Evolutionary conservation across 2,329 filamentous ascomycete genomes (phyloP).

Genomic region (Sarocladium brachiariae): DNA sequence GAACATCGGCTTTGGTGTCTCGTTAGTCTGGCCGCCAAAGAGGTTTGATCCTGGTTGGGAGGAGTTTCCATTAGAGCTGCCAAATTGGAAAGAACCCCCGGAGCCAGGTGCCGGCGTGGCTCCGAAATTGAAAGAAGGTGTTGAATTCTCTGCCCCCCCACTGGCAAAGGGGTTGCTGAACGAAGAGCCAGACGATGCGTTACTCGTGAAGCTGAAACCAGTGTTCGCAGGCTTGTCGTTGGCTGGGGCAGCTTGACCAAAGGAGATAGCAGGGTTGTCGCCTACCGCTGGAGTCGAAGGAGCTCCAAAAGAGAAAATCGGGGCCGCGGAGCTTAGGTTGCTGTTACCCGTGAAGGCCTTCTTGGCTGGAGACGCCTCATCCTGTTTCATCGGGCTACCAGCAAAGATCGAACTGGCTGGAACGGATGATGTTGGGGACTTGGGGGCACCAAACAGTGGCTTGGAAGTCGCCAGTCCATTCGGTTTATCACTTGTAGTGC

Average conservation of each 20-base stretch:
- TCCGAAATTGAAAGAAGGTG: slow-evolving; percentile 13
- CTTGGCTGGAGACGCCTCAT: slow-evolving; percentile 31
- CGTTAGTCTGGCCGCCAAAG: slow-evolving; percentile 26
- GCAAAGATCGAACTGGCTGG: slow-evolving; percentile 28
- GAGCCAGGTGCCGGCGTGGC: slow-evolving; percentile 18
- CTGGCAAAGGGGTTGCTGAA: slow-evolving; percentile 36
- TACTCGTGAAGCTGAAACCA: slow-evolving; percentile 17
- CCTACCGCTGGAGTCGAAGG: slow-evolving; percentile 16
- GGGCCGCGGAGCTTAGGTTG: slow-evolving; percentile 18
- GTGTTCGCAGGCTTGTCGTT: slow-evolving; percentile 13
- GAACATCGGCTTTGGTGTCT: slow-evolving; percentile 15
- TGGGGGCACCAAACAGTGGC: slow-evolving; percentile 31
- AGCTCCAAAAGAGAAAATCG: slow-evolving; percentile 31
- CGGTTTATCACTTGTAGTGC: slow-evolving; percentile 20
- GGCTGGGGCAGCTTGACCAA: slow-evolving; percentile 18
- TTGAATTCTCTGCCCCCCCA: slow-evolving; percentile 13
- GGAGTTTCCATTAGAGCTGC: background rate
- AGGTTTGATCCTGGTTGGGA: slow-evolving; percentile 22
- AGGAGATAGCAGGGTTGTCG: background rate
- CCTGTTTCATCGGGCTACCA: slow-evolving; percentile 37
- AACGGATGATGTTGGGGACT: slow-evolving; percentile 24
- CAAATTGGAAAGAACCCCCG: slow-evolving; percentile 5
- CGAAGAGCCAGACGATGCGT: slow-evolving; percentile 18
- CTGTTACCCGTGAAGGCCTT: slow-evolving; percentile 23
- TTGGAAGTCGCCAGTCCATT: slow-evolving; percentile 24